Conservation (phyloP, 768 basidiomycete species). For the Phlebiopsis gigantea region DNA sequence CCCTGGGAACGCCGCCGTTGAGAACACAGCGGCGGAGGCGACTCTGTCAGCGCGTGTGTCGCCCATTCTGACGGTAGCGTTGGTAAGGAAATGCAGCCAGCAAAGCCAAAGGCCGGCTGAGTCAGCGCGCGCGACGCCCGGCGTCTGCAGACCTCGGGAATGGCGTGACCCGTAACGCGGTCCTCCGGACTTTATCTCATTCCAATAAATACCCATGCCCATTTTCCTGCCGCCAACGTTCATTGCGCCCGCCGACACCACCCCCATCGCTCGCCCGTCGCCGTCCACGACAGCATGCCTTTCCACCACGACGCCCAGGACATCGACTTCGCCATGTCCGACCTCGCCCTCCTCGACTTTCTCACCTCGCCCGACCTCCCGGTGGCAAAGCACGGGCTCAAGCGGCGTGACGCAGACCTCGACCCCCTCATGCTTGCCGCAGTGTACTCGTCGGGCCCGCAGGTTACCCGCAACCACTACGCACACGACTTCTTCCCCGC, state of each 20-base stretch:
- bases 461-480: slow-evolving; percentile 82
- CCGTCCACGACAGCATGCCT: slow-evolving; percentile 17
- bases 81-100: not conserved
- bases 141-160: slow-evolving; percentile 4
- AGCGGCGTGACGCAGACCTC: slow-evolving; percentile 64
- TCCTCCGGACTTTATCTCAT: slow-evolving; percentile 10
- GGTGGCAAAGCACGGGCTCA: slow-evolving; percentile 39
- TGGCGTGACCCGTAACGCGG: slow-evolving; percentile 11
- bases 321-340: slow-evolving; percentile 32
- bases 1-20: not conserved
- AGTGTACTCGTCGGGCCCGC: slow-evolving; percentile 66
- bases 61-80: not conserved
- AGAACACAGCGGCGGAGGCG: not conserved
- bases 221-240: not conserved
- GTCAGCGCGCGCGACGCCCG: slow-evolving; percentile 1
- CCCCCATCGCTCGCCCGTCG: not conserved
- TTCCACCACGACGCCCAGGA: slow-evolving; percentile 21
- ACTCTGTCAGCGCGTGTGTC: not conserved
- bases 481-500: slow-evolving; percentile 74
- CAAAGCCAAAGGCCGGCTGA: not conserved
- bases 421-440: slow-evolving; percentile 79
- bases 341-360: slow-evolving; percentile 61
- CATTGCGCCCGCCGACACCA: not conserved
- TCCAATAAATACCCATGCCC: slow-evolving; percentile 7
- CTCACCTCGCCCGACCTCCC: slow-evolving; percentile 40